phyloP scores from a whole-genome alignment of 768 basidiomycete species.

The Pseudohyphozyma bogoriensis region DNA sequence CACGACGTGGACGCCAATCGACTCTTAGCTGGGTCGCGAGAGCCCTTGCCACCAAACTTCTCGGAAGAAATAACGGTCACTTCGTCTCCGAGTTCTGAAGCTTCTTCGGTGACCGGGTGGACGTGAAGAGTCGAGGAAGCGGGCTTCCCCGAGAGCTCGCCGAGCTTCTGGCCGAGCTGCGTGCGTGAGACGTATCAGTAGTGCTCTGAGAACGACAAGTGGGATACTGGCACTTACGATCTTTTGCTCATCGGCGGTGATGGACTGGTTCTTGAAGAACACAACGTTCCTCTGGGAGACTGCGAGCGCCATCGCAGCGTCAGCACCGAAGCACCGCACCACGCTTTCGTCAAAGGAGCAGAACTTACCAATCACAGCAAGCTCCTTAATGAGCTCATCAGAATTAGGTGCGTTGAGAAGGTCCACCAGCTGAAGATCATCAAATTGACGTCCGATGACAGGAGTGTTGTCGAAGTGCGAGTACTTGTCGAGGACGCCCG shows the following conservation, averaged over 20 bases:
- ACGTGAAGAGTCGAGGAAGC: not conserved
- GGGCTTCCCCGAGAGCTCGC: not conserved
- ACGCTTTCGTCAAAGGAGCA: slow-evolving; percentile 40
- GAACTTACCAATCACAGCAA: slow-evolving; percentile 44
- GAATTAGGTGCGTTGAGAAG: slow-evolving; percentile 45
- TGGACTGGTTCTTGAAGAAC: slow-evolving; percentile 4
- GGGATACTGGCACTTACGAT: not conserved
- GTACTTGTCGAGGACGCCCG: slow-evolving; percentile 31
- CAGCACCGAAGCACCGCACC: not conserved
- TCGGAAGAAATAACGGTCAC: no score
- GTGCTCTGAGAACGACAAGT: not conserved
- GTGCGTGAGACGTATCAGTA: not conserved
- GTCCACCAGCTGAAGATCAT: slow-evolving; percentile 44
- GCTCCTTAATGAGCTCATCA: slow-evolving; percentile 49
- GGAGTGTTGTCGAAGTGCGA: slow-evolving; percentile 41
- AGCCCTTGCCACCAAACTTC: no score
- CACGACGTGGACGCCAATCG: not conserved
- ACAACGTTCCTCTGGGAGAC: slow-evolving; percentile 46
- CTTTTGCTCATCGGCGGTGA: slow-evolving; percentile 5
- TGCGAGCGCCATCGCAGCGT: not conserved
- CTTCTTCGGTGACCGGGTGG: slow-evolving; percentile 41
- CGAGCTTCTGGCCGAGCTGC: slow-evolving; percentile 20
- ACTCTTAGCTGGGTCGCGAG: not conserved
- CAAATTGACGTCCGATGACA: slow-evolving; percentile 52
- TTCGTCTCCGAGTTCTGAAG: no score